Evolutionary conservation across 2,329 filamentous ascomycete species (phyloP).

Genomic region (Apiospora hydei): DNA sequence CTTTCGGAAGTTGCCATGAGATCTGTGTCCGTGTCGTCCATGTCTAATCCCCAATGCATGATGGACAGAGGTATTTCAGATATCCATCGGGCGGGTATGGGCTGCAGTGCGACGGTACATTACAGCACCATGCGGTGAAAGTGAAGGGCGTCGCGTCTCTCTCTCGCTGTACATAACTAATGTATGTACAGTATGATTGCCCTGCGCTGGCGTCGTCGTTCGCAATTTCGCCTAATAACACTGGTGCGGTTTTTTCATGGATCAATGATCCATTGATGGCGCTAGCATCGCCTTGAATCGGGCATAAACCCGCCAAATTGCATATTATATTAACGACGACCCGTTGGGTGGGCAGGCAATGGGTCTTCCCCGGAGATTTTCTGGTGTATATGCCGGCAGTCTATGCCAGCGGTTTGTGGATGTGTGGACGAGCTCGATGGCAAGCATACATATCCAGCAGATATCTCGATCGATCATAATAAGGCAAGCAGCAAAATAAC

Average conservation of each 20-base stretch:
- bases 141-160: neutral
- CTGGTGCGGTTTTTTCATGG: neutral
- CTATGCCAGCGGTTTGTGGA: neutral
- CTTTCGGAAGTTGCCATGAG: neutral
- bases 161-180: neutral
- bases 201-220: neutral
- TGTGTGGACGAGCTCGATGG: neutral
- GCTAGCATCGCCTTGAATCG: conserved; percentile 16
- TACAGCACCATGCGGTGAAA: neutral
- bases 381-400: neutral
- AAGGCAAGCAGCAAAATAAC: neutral
- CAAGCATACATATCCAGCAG: neutral
- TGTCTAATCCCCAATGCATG: conserved; percentile 18
- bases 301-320: conserved; percentile 15
- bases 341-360: neutral
- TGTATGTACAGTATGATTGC: neutral
- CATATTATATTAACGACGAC: neutral
- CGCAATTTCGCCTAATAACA: conserved; percentile 13
- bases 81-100: neutral
- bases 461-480: neutral
- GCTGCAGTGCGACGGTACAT: conserved; percentile 13
- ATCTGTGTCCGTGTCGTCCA: conserved; percentile 5
- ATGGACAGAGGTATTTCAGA: neutral
- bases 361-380: conserved; percentile 15
- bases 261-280: neutral